phyloP scores from a whole-genome alignment of 2,329 filamentous ascomycete genomes.

The Fusarium sp. region DNA sequence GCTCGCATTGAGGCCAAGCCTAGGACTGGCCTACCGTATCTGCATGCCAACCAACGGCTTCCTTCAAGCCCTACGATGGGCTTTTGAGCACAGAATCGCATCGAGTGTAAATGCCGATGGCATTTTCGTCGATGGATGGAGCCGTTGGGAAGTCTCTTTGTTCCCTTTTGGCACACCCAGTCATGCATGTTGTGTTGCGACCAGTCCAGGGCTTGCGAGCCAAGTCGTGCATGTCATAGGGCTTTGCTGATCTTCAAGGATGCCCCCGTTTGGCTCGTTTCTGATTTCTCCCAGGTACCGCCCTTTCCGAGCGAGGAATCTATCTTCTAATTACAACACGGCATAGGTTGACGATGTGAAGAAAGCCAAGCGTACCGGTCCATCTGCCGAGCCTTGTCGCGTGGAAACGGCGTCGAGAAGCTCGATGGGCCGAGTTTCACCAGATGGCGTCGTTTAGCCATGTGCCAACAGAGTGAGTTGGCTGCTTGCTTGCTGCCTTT shows the following conservation, averaged over 20 bases:
- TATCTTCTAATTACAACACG: background rate
- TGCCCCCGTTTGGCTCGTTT: background rate
- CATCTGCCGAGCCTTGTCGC: background rate
- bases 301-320: background rate
- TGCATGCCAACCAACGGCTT: background rate
- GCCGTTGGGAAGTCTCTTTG: background rate
- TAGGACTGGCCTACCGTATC: background rate
- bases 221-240: background rate
- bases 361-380: background rate
- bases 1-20: background rate
- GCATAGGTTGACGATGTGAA: background rate
- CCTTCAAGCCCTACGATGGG: background rate
- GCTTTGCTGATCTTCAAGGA: conserved; percentile 1
- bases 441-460: background rate
- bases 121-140: background rate
- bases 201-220: background rate
- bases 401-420: background rate
- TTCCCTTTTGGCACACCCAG: background rate
- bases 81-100: background rate
- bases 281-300: background rate
- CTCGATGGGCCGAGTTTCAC: background rate
- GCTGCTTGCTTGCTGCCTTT: background rate
- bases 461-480: background rate
- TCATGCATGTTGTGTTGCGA: too few relatives aligned
- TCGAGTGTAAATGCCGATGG: background rate